Evolutionary conservation across 768 basidiomycete genomes (phyloP), one percentile per base, ranked within the genome.

Genomic region (Asterophora parasitica): DNA sequence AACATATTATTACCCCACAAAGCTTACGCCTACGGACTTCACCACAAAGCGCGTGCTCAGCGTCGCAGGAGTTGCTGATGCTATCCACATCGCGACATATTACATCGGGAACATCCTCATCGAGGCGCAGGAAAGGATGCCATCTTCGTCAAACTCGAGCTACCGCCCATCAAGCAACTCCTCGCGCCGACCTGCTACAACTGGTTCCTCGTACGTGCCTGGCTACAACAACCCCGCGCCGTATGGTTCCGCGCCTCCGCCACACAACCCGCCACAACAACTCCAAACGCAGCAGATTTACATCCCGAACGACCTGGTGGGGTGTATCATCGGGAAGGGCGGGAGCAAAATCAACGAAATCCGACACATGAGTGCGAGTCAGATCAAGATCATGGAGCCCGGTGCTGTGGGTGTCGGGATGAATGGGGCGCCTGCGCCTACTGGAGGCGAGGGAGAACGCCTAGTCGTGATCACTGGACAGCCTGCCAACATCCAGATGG

Each of bases 261-360:
- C 73, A n/a, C 79, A 81, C 35, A 78, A 79, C 55, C 78, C 82
- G 23, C 78, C 81, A 4, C 79, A 79, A 58, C 85, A 88, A 62
- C 66, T 94, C 46, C 92, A 96, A 66, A 96, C 92, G 3, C 96
- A 99, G 62, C 92, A 97, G 65, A 96, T 99, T 53, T 99, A 88
- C 65, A 96, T 99, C 54, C 96, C 96, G 6, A 97, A 97, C 62
- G 92, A 96, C 60, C 78, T 98, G 20, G 96, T 99, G 17, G 95
- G 92, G 9, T 91, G 88, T 54, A 92, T 99, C 68, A 99, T 99
- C 57, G 96, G 96, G 35, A 98, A 98, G 66, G 95, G 91, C 15
- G 96, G 96, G 8, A 84, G 86, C 63, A 99, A 98, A 71, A 99
- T 99, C 73, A 98, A 98, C 61, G 96, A 99, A 70, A 96, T 99